phyloP scores from a whole-genome alignment of 805 yeast species.

The Teunomyces tritomae region DNA sequence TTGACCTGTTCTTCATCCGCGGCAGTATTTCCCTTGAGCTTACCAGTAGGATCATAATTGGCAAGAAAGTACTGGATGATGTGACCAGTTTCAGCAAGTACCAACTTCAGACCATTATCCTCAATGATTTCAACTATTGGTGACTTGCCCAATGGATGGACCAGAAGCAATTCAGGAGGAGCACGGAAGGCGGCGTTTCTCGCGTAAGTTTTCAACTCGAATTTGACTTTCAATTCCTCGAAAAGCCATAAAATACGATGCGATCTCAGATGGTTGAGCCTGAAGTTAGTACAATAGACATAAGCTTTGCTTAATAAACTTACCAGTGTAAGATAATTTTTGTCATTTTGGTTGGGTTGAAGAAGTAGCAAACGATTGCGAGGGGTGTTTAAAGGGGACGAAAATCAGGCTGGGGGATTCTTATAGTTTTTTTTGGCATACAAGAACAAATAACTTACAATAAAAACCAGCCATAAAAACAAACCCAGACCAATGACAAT shows the following conservation, averaged over 20 bases:
- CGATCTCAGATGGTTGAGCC: conserved; percentile 36
- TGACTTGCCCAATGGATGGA: conserved; percentile 39
- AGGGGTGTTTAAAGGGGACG: background rate
- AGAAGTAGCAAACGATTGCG: background rate
- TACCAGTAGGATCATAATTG: conserved; percentile 42
- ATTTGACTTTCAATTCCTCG: conserved; percentile 32
- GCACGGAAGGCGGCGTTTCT: conserved; percentile 28
- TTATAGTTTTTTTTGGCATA: background rate
- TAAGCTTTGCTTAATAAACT: conserved; percentile 6
- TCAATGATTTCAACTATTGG: conserved; percentile 30
- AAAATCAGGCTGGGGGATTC: background rate
- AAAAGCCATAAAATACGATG: conserved; percentile 38
- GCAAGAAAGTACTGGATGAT: conserved; percentile 52
- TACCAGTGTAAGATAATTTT: conserved; percentile 22
- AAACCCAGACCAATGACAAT: too few species aligned
- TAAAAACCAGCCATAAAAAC: too few species aligned
- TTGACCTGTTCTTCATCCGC: conserved; percentile 37
- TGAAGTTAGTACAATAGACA: conserved; percentile 7
- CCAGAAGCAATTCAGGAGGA: conserved; percentile 27
- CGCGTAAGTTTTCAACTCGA: conserved; percentile 30
- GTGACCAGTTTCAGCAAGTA: conserved; percentile 55
- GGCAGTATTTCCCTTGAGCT: conserved; percentile 28
- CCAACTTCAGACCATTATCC: conserved; percentile 12
- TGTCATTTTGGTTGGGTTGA: background rate
- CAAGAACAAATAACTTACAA: background rate